Evolutionary conservation across 1,284 basidiomycete species (phyloP).

Genomic region (Fomitopsis pinicola): DNA sequence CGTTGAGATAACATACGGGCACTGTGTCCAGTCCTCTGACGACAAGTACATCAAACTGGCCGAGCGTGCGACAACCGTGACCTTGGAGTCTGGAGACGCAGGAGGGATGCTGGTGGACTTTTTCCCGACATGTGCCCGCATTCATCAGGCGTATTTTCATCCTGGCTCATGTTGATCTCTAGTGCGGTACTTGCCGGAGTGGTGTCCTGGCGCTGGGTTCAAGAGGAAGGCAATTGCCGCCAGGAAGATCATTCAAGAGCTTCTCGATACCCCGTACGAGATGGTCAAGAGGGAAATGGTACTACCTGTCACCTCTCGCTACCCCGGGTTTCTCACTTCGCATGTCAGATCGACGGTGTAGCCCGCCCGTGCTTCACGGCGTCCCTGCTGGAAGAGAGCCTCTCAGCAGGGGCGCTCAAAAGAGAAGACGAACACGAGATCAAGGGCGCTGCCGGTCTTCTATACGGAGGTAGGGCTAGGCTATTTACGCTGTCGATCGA

Average conservation of each 20-base stretch:
- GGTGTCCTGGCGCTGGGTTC: slow-evolving; percentile 55
- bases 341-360: slow-evolving; percentile 32
- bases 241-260: slow-evolving; percentile 28
- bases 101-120: slow-evolving; percentile 53
- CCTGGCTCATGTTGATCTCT: neutral
- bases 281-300: slow-evolving; percentile 50
- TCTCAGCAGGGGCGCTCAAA: slow-evolving; percentile 11
- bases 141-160: neutral
- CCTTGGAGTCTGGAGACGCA: slow-evolving; percentile 46
- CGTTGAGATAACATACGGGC: slow-evolving; percentile 28
- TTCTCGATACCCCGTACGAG: slow-evolving; percentile 49
- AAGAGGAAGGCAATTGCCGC: slow-evolving; percentile 45
- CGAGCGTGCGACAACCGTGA: slow-evolving; percentile 43
- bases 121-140: slow-evolving; percentile 44
- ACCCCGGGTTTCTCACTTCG: too few species aligned
- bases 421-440: slow-evolving; percentile 47
- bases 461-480: slow-evolving; percentile 37
- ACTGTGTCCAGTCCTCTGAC: slow-evolving; percentile 25
- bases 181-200: slow-evolving; percentile 47
- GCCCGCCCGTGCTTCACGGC: slow-evolving; percentile 50
- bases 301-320: slow-evolving; percentile 4
- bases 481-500: neutral
- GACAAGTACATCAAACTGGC: slow-evolving; percentile 30
- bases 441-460: slow-evolving; percentile 49
- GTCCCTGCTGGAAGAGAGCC: slow-evolving; percentile 37